These are phyloP conservation scores for Phalaenopsis hybrid DNA, from an alignment of 116 monocot genomes.

Conservation along the genomic window DNA sequence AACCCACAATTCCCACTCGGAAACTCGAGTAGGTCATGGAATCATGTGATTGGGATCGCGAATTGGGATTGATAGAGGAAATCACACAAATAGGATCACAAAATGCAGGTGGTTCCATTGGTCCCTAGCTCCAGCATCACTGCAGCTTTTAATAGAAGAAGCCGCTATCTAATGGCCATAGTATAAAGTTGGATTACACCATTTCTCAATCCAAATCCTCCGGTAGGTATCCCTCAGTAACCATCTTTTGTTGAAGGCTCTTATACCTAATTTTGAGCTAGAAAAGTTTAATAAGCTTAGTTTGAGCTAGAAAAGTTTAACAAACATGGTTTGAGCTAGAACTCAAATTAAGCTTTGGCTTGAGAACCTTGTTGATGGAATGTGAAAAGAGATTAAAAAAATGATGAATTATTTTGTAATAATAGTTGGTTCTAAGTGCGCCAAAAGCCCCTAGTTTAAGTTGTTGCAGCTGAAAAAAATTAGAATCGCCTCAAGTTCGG, in stretches of 20 bases:
- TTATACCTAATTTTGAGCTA: neutral
- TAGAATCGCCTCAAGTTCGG: no score
- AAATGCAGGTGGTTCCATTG: no score
- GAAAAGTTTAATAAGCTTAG: neutral
- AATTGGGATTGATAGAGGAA: no score
- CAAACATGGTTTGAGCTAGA: neutral
- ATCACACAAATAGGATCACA: no score
- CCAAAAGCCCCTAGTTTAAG: neutral
- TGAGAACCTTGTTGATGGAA: neutral
- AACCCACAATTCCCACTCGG: no score
- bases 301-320: neutral
- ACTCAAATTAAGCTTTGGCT: neutral
- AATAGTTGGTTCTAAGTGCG: no score
- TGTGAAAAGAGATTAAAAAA: neutral
- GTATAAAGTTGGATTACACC: neutral
- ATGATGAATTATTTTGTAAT: no score
- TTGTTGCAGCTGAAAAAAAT: neutral
- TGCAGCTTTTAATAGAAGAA: neutral
- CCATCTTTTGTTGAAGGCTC: neutral
- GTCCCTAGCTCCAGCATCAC: no score
- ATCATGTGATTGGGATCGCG: no score
- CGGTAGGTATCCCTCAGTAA: neutral
- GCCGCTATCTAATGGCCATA: neutral
- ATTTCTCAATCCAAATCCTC: slow-evolving; percentile 2
- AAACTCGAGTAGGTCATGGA: no score